Percentiles rank a stretch among this genome's conserved stretches.
These are phyloP conservation scores for Pleurotus cornucopiae DNA, from an alignment of 768 basidiomycete species.

Conservation along the genomic window DNA sequence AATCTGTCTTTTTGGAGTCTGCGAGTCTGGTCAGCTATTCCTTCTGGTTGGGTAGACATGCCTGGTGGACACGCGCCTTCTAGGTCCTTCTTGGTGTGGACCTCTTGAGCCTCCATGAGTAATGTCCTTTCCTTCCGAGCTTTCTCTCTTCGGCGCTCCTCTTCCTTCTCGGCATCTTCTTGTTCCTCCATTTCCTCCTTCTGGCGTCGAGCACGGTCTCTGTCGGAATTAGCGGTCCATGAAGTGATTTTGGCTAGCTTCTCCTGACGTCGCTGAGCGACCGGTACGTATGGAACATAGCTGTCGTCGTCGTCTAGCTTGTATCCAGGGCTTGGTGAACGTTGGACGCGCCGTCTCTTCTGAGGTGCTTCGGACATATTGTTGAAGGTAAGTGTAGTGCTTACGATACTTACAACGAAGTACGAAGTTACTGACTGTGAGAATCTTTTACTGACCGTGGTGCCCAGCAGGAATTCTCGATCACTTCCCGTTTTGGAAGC, in stretches of 20 bases:
- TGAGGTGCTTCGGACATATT: slow-evolving; percentile 28
- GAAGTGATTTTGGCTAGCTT: slow-evolving; percentile 75
- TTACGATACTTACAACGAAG: too few relatives aligned
- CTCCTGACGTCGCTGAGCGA: slow-evolving; percentile 78
- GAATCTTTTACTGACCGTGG: not conserved
- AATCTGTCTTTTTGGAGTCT: slow-evolving; percentile 85
- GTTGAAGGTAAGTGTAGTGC: not conserved
- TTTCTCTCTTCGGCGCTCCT: slow-evolving; percentile 70
- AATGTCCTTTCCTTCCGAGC: slow-evolving; percentile 83
- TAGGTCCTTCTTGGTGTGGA: slow-evolving; percentile 75
- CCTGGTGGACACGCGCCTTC: slow-evolving; percentile 53
- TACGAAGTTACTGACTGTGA: not conserved
- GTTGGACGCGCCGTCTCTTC: slow-evolving; percentile 50
- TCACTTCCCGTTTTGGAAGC: not conserved
- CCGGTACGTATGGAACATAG: slow-evolving; percentile 85
- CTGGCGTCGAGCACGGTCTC: slow-evolving; percentile 40
- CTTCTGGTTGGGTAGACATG: not conserved
- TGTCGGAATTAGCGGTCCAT: slow-evolving; percentile 51
- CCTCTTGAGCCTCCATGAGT: slow-evolving; percentile 92
- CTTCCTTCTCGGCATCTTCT: slow-evolving; percentile 75
- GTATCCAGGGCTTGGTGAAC: slow-evolving; percentile 57
- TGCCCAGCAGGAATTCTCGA: too few relatives aligned
- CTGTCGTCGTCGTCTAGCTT: slow-evolving; percentile 60
- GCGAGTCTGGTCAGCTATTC: slow-evolving; percentile 6
- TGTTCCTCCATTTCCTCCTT: slow-evolving; percentile 66